phyloP scores from a whole-genome alignment of 768 basidiomycete genomes.

The Mycena rebaudengoi region DNA sequence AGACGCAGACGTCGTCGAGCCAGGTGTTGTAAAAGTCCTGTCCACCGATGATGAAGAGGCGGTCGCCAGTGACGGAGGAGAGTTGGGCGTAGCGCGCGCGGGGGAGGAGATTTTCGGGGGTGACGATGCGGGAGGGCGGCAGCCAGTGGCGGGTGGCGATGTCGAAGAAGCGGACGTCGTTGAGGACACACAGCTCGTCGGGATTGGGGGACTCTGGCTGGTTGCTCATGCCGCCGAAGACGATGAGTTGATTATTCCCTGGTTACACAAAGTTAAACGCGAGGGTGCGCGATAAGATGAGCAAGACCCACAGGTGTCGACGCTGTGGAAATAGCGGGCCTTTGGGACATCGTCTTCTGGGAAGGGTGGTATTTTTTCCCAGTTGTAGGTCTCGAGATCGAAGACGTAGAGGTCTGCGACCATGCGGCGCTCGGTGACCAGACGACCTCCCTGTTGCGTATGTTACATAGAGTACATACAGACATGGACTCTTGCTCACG shows the following conservation, averaged over 20 bases:
- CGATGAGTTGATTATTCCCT: conserved; percentile 29
- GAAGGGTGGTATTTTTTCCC: conserved; percentile 18
- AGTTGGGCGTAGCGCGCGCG: conserved; percentile 16
- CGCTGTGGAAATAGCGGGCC: conserved; percentile 27
- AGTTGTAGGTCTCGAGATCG: conserved; percentile 27
- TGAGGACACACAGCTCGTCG: conserved; percentile 11
- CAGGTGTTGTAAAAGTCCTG: conserved; percentile 3
- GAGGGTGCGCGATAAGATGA: background rate
- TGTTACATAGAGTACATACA: background rate
- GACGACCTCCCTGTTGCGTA: conserved; percentile 15
- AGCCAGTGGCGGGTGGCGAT: conserved; percentile 18
- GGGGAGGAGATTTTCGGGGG: background rate
- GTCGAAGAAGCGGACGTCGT: conserved; percentile 21
- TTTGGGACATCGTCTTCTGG: conserved; percentile 1
- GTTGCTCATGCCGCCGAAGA: conserved; percentile 23
- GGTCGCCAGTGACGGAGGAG: conserved; percentile 13
- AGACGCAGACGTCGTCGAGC: conserved; percentile 22
- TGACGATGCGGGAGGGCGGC: background rate
- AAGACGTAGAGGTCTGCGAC: conserved; percentile 16
- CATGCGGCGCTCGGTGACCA: conserved; percentile 1
- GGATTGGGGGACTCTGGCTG: background rate
- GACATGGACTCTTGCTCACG: conserved; percentile 7
- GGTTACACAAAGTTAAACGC: background rate
- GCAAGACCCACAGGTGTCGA: conserved; percentile 24
- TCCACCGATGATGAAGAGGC: conserved; percentile 22